Evolutionary conservation across 2,329 filamentous ascomycete genomes (phyloP).

Genomic region (Aureobasidium lini): DNA sequence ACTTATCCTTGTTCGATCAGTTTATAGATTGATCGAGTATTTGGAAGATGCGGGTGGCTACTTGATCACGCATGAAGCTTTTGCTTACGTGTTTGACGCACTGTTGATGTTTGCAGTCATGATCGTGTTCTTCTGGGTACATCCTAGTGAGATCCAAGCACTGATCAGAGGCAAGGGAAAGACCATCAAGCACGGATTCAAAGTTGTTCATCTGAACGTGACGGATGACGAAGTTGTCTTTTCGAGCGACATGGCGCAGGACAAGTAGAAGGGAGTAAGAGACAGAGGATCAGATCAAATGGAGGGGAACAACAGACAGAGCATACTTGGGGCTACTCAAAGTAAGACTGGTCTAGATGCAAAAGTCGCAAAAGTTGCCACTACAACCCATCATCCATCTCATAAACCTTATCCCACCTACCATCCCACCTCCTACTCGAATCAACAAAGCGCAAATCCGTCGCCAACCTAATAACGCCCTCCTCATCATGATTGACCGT

Average conservation of each 20-base stretch:
- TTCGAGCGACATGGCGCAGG: too few relatives aligned
- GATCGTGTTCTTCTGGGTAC: slow-evolving; percentile 18
- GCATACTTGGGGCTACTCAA: too few relatives aligned
- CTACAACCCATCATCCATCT: slow-evolving; percentile 9
- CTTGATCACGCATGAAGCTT: slow-evolving; percentile 35
- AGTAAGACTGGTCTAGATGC: too few relatives aligned
- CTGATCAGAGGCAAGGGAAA: neutral
- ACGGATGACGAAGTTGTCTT: too few relatives aligned
- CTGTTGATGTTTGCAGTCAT: slow-evolving; percentile 31
- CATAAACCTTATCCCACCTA: slow-evolving; percentile 11
- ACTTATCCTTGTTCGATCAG: slow-evolving; percentile 39
- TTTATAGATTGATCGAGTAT: slow-evolving; percentile 45
- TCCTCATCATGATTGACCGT: slow-evolving; percentile 8
- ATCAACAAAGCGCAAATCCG: slow-evolving; percentile 12
- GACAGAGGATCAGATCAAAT: too few relatives aligned
- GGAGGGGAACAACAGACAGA: too few relatives aligned
- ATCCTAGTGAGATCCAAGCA: slow-evolving; percentile 14
- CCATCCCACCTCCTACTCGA: neutral
- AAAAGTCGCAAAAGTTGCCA: too few relatives aligned
- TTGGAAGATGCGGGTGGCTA: slow-evolving; percentile 35
- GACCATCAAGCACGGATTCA: too few relatives aligned
- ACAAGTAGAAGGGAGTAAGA: too few relatives aligned
- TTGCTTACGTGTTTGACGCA: slow-evolving; percentile 40
- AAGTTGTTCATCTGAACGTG: too few relatives aligned
- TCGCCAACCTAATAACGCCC: slow-evolving; percentile 1